Conservation (phyloP, 2,329 filamentous ascomycete species). For the Apiospora kogelbergensis region DNA sequence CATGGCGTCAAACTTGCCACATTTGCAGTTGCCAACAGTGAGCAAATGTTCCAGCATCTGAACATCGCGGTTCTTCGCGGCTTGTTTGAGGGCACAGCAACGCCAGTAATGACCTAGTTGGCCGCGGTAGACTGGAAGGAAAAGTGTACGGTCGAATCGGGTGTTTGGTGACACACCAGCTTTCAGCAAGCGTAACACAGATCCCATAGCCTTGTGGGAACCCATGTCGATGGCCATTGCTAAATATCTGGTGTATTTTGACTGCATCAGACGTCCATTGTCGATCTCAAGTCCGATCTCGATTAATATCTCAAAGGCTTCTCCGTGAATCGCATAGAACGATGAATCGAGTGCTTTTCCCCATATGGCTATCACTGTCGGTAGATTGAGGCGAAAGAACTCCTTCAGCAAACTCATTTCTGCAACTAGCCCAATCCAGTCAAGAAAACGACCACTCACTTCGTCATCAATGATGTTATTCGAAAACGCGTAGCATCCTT, state of each 20-base stretch:
- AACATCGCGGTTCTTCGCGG: neutral
- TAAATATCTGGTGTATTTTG: neutral
- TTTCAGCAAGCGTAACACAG: neutral
- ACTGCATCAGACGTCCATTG: neutral
- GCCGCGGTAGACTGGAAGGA: rapidly evolving
- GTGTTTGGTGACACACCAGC: neutral
- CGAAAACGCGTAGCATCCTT: neutral
- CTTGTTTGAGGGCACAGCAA: neutral
- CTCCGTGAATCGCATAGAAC: neutral
- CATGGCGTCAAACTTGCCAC: neutral
- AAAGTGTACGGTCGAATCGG: neutral
- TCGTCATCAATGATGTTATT: neutral
- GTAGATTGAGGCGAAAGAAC: neutral
- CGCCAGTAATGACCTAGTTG: neutral
- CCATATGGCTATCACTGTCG: neutral
- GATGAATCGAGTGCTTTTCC: neutral
- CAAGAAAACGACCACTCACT: neutral
- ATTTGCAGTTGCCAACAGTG: neutral
- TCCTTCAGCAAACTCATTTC: neutral
- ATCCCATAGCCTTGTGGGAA: neutral
- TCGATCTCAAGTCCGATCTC: neutral
- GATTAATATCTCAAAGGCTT: neutral
- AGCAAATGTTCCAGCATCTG: neutral
- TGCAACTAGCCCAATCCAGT: neutral
- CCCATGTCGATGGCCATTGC: neutral